These are phyloP conservation scores for Echinochloa phyllopogon DNA, from an alignment of 176 grass and related monocot genomes.

Conservation along the genomic window DNA sequence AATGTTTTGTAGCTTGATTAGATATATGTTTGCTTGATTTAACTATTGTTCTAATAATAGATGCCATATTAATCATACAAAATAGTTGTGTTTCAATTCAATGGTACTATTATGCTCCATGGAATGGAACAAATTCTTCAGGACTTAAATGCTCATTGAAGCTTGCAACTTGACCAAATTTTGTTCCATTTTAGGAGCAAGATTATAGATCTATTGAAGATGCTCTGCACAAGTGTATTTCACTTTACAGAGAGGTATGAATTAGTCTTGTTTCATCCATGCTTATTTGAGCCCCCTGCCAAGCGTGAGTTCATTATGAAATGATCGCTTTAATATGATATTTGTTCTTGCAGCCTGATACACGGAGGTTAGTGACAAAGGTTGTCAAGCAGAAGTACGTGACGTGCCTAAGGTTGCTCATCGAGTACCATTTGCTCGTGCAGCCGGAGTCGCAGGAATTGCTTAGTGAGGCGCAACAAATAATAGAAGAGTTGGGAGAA, in stretches of 20 bases:
- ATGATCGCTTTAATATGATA: neutral
- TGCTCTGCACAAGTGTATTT: constrained; percentile 68
- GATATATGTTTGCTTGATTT: constrained; percentile 24
- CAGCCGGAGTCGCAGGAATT: constrained; percentile 40
- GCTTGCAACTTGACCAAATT: constrained; percentile 14
- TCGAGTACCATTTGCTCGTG: neutral
- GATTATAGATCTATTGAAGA: constrained; percentile 61
- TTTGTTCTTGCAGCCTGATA: constrained; percentile 49
- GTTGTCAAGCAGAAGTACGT: constrained; percentile 47
- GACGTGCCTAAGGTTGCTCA: constrained; percentile 53
- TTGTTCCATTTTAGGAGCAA: constrained; percentile 55
- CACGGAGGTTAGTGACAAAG: constrained; percentile 46
- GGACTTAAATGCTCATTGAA: neutral
- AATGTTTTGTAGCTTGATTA: constrained; percentile 12
- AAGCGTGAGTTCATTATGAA: neutral
- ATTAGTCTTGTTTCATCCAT: neutral
- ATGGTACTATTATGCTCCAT: neutral
- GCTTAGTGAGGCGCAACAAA: constrained; percentile 44
- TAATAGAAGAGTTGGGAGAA: constrained; percentile 49
- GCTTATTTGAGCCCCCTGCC: neutral
- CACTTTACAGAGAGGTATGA: constrained; percentile 78
- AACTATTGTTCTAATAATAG: constrained; percentile 13
- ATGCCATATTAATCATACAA: neutral
- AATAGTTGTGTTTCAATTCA: neutral
- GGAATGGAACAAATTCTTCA: neutral